Base-by-base conservation (phyloP, 208 protist genomes). In the Crithidia mellificae region DNA sequence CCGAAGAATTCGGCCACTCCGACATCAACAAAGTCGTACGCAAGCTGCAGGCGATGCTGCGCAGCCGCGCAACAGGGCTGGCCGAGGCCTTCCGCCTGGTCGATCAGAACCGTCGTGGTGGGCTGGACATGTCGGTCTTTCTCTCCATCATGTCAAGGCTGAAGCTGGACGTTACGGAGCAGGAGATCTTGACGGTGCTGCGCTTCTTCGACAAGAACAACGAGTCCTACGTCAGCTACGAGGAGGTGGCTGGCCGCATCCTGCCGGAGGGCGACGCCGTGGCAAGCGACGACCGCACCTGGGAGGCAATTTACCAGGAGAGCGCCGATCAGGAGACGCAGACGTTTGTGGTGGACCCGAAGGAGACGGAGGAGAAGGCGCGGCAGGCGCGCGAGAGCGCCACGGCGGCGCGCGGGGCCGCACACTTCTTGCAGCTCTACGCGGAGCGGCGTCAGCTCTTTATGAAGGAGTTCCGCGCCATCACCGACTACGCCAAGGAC, bases 151-250 rank as follows among this genome's bases (percentile, higher is more conserved):
- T 96, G 63, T 51, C 68, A 1, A 27, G 59, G 11, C 81, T 96
- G n/a, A 61, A 86, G n/a, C 68, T 96, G 7, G 77, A 92, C 52
- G 50, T 96, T 15, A 88, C 84, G 14, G 94, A 96, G 72, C 94
- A 98, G 74, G 92, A 98, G 68, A 79, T 98, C 27, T 62, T 94
- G 41, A 96, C 89, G 8, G 72, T 98, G 19, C 76, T 98, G 44
- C 89, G 94, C 47, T 95, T 85, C 81, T 96, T 97, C 79, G 91
- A 98, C 80, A 85, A 86, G 63, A 87, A 92, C 57, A 86, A 87
- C 56, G 94, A 97, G 68, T 94, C 90, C 6, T 90, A 91, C 72
- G 84, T 96, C 22, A 92, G 85, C 19, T 97, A 93, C 77, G 88
- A 88, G 55, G 91, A 98, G 78, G 85, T 98, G 53, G 80, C 84